These are phyloP conservation scores for Apiosordaria backusii DNA, from an alignment of 495 filamentous ascomycete species.

Conservation along the genomic window DNA sequence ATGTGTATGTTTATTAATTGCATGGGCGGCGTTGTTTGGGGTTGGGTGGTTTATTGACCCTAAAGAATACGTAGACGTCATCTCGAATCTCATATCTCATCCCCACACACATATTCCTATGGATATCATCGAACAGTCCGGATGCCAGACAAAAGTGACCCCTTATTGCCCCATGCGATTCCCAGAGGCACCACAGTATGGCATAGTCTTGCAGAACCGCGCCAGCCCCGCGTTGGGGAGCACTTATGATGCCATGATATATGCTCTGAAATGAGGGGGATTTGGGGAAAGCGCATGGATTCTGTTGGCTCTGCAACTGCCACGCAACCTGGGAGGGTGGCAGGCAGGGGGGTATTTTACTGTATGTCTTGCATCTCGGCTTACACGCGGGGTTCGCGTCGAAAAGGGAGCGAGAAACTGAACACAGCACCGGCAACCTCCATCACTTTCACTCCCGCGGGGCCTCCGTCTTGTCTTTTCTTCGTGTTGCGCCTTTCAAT, in stretches of 20 bases:
- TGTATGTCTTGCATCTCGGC: slow-evolving; percentile 18
- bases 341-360: background rate
- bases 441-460: background rate
- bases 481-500: background rate
- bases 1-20: slow-evolving; percentile 17
- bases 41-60: background rate
- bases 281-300: background rate
- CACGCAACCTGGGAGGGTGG: slow-evolving; percentile 12
- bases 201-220: background rate
- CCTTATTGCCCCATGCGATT: too few species aligned
- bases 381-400: slow-evolving; percentile 11
- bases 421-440: slow-evolving; percentile 4
- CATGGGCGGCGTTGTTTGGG: slow-evolving; percentile 18
- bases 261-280: background rate
- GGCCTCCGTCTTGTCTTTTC: background rate
- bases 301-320: slow-evolving; percentile 23
- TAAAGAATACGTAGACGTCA: background rate
- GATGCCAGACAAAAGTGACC: background rate
- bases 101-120: background rate
- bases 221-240: background rate
- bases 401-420: slow-evolving; percentile 10
- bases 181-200: too few species aligned
- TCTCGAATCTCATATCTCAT: slow-evolving; percentile 1
- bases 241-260: slow-evolving; percentile 2
- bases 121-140: background rate